A percentile compares a stretch with the other conserved stretches of the same genome.
Conservation (phyloP, 768 basidiomycete species). For the Phaffia australis region DNA sequence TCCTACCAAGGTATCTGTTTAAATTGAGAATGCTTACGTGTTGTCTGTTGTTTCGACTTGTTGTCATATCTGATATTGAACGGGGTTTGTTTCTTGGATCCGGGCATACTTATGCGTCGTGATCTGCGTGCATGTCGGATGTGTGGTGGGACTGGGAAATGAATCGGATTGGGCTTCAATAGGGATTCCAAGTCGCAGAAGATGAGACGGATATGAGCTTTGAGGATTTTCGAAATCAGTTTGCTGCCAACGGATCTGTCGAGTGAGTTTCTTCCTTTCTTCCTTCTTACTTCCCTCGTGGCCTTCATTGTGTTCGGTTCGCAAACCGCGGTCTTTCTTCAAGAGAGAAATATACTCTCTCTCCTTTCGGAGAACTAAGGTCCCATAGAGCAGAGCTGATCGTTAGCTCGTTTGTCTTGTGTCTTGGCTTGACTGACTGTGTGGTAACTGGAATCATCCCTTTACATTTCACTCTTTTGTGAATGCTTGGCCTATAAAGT, state of each 20-base stretch:
- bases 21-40: not conserved
- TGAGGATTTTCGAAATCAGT: conserved; percentile 58
- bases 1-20: not conserved
- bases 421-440: not conserved
- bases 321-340: too few relatives aligned
- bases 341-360: too few relatives aligned
- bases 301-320: not conserved
- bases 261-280: conserved; percentile 53
- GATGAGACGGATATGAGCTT: conserved; percentile 89
- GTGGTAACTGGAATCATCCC: not conserved
- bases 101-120: too few relatives aligned
- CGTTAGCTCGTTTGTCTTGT: too few relatives aligned
- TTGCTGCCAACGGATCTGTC: conserved; percentile 60
- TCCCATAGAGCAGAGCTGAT: too few relatives aligned
- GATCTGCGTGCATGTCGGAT: conserved; percentile 13
- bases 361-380: too few relatives aligned
- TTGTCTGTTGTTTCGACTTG: too few relatives aligned
- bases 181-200: conserved; percentile 90
- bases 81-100: too few relatives aligned
- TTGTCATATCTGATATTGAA: too few relatives aligned
- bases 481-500: conserved; percentile 41
- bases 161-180: conserved; percentile 34
- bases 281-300: too few relatives aligned
- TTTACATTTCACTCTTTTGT: not conserved
- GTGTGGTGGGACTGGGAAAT: conserved; percentile 22